Evolutionary conservation across 2,329 filamentous ascomycete species (phyloP).

Genomic region (Thielaviopsis euricoi): DNA sequence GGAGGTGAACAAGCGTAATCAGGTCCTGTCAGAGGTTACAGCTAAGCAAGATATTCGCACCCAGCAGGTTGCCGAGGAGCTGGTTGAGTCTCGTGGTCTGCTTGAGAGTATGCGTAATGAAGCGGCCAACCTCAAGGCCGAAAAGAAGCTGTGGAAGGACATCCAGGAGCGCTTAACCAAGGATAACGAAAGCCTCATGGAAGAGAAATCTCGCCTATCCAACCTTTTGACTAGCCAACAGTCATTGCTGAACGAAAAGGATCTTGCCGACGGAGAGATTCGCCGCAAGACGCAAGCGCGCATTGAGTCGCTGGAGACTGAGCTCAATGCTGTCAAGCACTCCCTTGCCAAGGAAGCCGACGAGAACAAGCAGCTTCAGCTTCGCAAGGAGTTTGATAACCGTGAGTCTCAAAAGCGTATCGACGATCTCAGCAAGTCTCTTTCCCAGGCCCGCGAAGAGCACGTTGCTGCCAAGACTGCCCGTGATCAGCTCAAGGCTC

Average conservation of each 20-base stretch:
- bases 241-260: conserved; percentile 79
- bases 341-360: conserved; percentile 72
- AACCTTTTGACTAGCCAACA: conserved; percentile 71
- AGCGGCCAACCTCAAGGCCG: conserved; percentile 80
- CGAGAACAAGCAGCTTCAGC: conserved; percentile 63
- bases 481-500: conserved; percentile 72
- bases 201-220: conserved; percentile 74
- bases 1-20: conserved; percentile 70
- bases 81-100: conserved; percentile 69
- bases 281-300: conserved; percentile 64
- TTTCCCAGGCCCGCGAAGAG: conserved; percentile 72
- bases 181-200: conserved; percentile 69
- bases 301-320: conserved; percentile 62
- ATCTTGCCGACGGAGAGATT: conserved; percentile 65
- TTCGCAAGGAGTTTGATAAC: conserved; percentile 80
- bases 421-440: conserved; percentile 69
- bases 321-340: conserved; percentile 62
- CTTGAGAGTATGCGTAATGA: conserved; percentile 81
- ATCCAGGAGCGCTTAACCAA: conserved; percentile 79
- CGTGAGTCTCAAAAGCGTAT: conserved; percentile 81
- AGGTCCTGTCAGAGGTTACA: conserved; percentile 61
- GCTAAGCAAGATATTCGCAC: conserved; percentile 81
- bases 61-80: conserved; percentile 82
- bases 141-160: conserved; percentile 87
- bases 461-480: conserved; percentile 73